A percentile compares a stretch with the other conserved stretches of the same genome.
Evolutionary conservation across 306 rosid species (phyloP).

Genomic region (Malus asiatica): DNA sequence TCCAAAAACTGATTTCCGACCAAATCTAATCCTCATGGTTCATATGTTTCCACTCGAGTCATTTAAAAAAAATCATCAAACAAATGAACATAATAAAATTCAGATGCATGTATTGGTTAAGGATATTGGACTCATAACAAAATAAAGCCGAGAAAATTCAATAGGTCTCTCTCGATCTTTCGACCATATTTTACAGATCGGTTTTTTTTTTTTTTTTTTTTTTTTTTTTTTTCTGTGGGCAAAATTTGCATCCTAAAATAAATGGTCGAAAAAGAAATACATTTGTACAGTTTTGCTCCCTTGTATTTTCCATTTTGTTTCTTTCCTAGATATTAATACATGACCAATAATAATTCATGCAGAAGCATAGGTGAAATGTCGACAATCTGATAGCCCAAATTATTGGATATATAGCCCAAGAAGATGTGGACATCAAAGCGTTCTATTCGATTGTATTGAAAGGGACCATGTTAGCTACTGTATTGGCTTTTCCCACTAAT

Average conservation of each 20-base stretch:
- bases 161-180: too few species aligned
- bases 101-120: not conserved
- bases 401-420: not conserved
- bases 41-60: too few species aligned
- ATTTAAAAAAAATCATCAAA: not conserved
- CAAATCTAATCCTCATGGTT: too few species aligned
- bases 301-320: not conserved
- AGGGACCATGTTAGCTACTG: not conserved
- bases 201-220: too few species aligned
- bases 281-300: not conserved
- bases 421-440: not conserved
- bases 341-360: not conserved
- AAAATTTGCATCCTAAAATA: not conserved
- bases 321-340: not conserved
- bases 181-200: too few species aligned
- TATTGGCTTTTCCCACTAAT: too few species aligned
- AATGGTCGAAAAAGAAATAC: not conserved
- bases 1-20: too few species aligned
- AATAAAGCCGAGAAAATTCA: too few species aligned
- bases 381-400: not conserved
- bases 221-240: not conserved
- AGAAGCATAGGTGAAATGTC: not conserved
- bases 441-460: not conserved
- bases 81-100: not conserved
- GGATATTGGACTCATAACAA: too few species aligned